Base-by-base conservation (phyloP, 1,284 basidiomycete genomes). In the Ustilago loliicola region DNA sequence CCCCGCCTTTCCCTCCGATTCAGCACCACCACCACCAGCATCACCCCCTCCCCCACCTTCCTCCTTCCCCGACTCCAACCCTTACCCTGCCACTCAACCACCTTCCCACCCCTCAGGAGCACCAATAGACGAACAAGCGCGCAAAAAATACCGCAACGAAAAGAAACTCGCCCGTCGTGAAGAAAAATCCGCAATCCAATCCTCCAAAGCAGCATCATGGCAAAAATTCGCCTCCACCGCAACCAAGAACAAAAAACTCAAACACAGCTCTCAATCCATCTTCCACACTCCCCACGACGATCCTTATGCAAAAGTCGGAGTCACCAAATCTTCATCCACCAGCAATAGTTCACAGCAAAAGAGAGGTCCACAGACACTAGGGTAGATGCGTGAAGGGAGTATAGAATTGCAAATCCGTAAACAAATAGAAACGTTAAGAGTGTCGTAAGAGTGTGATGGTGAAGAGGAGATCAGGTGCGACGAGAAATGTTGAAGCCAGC, bases 281-380 rank as follows among this genome's bases (percentile, higher is more conserved):
- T 98, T 98, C 90, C 93, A 94, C 88, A 98, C 27, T 27, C n/a
- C 95, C 4, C 94, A 95, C 15, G 95, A 97, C 81, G 96, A 96
- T 85, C 94, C 95, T 1, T 88, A 94, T 42, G 95, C 95, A 56
- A 91, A 91, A 90, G 93, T 77, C 4, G 73, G 68, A 17, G 61
- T 69, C 13, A 51, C 93, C 92, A 81, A 61, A 89, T 82, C 61
- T 83, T 80, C 58, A 17, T 48, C 32, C 25, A 21, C 53, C 10
- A 30, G 21, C 27, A 53, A 10, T 23, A 13, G 6, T 17, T 11
- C 10, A 15, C n/a, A 56, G 34, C 54, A 56, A 19, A 27, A n/a
- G n/a, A n/a, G n/a, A n/a, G 30, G 21, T 40, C 11, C 15, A 45
- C n/a, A 10, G 6, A 10, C 4, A 21, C 7, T 45, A 45, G 29